Base-by-base conservation (phyloP, 129 eudicot genomes). In the Silybum marianum region DNA sequence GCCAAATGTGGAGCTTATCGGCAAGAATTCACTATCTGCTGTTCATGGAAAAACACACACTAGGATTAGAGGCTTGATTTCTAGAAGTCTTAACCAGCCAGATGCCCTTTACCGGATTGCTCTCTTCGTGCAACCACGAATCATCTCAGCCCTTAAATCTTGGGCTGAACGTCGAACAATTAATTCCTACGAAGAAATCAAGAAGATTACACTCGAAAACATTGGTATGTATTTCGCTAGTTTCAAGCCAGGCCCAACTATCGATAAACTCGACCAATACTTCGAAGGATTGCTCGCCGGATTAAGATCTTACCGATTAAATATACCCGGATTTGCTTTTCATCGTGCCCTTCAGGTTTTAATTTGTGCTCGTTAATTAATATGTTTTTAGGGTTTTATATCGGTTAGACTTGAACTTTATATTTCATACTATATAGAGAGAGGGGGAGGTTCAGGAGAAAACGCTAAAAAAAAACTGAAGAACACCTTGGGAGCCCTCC, bases 281-380 rank as follows among this genome's bases (percentile, higher is more conserved):
- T 87, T 71, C 44, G 8, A 0, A 4, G 87, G 86, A 65, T 9
- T 89, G 44, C 0, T 81, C 39, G 26, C 24, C 2, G 93, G 96
- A 19, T 0, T 89, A 2, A 79, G 91, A 85, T 85, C 93, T 30
- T 77, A 81, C 74, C 90, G 86, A 0, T 1, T 86, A 30, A 87
- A 91, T 38, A 25, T 91, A 69, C 96, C 93, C 0, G 96, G 96
- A 81, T 87, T 88, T 24, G 82, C 91, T 73, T 85, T 65, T 71
- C 78, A 84, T 44, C 82, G 66, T 72, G 93, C 85, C n/a, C 69
- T 83, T 54, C 79, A 85, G 88, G 93, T 89, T n/a, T 51, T 71
- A 14, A 44, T 44, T 11, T 11, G 54, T 51, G 63, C 23, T 12
- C 44, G 12, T 65, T 36, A 3, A 38, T 38, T 6, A 38, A 38